Base-by-base conservation (phyloP, 345 rosid genomes). In the Melaleuca alternifolia region DNA sequence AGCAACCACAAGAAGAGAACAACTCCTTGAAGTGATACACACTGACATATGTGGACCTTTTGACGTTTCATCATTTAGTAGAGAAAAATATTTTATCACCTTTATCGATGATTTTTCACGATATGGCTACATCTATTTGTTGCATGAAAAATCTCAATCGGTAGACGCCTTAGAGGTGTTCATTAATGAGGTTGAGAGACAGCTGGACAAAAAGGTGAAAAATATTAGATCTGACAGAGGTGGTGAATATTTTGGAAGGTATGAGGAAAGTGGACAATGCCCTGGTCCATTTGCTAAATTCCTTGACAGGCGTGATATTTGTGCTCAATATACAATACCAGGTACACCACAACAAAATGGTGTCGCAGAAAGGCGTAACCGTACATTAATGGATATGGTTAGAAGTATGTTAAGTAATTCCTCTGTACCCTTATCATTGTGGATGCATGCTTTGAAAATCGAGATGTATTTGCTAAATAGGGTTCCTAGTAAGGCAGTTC, bases 101-200 rank as follows among this genome's bases (percentile, higher is more conserved):
- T 84, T 88, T 79, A 88, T 86, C 33, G 84, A 86, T 84, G 82
- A 84, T 51, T 86, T 86, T 88, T 88, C 81, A 23, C 50, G 54
- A 54, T 88, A 86, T 84, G 83, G 83, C 5, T 86, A 88, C 59
- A 46, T 88, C 59, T 88, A 88, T 62, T 81, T 88, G 18, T 30
- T 88, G 21, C 14, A 83, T 48, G 84, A 88, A 50, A 88, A 83
- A 84, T 86, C 76, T 84, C 83, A 88, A 84, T 20, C 57, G 26
- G n/a, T n/a, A n/a, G n/a, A n/a, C n/a, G n/a, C n/a, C n/a, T n/a
- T n/a, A n/a, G n/a, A n/a, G n/a, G n/a, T n/a, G n/a, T n/a, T n/a
- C n/a, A n/a, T n/a, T n/a, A n/a, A n/a, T n/a, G n/a, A n/a, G n/a
- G n/a, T n/a, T n/a, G n/a, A n/a, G n/a, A n/a, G n/a, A n/a, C n/a